Evolutionary conservation across 768 basidiomycete species (phyloP).

Genomic region (Solioccasus polychromus): DNA sequence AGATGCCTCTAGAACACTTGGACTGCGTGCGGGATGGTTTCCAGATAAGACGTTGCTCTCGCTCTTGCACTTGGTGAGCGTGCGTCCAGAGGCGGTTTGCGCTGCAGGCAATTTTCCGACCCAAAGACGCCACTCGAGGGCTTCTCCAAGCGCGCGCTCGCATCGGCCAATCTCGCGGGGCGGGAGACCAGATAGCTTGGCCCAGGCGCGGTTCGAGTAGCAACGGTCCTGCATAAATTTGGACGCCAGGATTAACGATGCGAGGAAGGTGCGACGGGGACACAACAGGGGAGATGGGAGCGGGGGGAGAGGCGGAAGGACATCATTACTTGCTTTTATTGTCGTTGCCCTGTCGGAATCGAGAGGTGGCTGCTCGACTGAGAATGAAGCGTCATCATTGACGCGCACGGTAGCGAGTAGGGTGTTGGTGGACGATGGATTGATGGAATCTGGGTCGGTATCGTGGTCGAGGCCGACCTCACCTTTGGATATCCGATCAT

Average conservation of each 20-base stretch:
- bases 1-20: too few species aligned
- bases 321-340: slow-evolving; percentile 11
- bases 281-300: slow-evolving; percentile 84
- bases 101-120: slow-evolving; percentile 64
- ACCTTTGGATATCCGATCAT: slow-evolving; percentile 41
- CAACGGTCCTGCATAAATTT: slow-evolving; percentile 94
- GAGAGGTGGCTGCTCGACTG: slow-evolving; percentile 12
- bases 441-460: slow-evolving; percentile 29
- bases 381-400: slow-evolving; percentile 19
- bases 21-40: background rate
- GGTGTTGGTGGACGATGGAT: slow-evolving; percentile 19
- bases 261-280: slow-evolving; percentile 85
- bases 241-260: slow-evolving; percentile 82
- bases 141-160: slow-evolving; percentile 83
- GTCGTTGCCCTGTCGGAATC: slow-evolving; percentile 8
- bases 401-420: slow-evolving; percentile 45
- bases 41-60: slow-evolving; percentile 38
- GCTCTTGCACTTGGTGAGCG: slow-evolving; percentile 50
- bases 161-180: slow-evolving; percentile 84
- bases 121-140: slow-evolving; percentile 91
- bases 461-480: slow-evolving; percentile 44
- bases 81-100: slow-evolving; percentile 34
- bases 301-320: slow-evolving; percentile 35
- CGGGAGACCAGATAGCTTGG: slow-evolving; percentile 85
- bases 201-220: slow-evolving; percentile 94